Evolutionary conservation across 2,329 filamentous ascomycete genomes (phyloP).

Genomic region (Trichoderma brevicompactum): DNA sequence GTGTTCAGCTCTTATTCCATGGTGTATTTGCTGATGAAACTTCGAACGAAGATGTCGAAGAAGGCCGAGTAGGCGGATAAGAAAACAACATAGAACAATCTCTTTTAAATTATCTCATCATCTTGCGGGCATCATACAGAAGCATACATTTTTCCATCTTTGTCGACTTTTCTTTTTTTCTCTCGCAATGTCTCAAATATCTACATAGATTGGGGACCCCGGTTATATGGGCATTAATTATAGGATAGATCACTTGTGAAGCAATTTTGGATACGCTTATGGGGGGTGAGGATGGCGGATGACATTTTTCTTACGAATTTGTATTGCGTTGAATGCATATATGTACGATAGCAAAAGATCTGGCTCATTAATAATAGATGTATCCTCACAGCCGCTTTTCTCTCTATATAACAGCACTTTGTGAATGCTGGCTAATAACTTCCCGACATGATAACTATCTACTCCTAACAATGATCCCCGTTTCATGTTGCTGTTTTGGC

Average conservation of each 20-base stretch:
- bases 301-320: not conserved
- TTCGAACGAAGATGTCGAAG: conserved; percentile 54
- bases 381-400: too few relatives aligned
- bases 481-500: not conserved
- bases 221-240: conserved; percentile 4
- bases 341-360: conserved; percentile 9
- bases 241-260: conserved; percentile 12
- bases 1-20: conserved; percentile 56
- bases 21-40: conserved; percentile 53
- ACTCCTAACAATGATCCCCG: not conserved
- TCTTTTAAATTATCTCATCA: not conserved
- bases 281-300: not conserved
- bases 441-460: not conserved
- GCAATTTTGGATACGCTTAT: not conserved
- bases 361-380: not conserved
- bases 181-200: not conserved
- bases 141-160: not conserved
- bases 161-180: not conserved
- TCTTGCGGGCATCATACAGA: not conserved
- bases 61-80: conserved; percentile 44
- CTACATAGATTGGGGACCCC: not conserved
- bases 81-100: too few relatives aligned
- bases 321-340: not conserved
- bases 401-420: not conserved
- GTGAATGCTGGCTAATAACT: not conserved